Evolutionary conservation across 805 yeast genomes (phyloP), one percentile per base, ranked within the genome.

Genomic region (Hanseniaspora opuntiae): DNA sequence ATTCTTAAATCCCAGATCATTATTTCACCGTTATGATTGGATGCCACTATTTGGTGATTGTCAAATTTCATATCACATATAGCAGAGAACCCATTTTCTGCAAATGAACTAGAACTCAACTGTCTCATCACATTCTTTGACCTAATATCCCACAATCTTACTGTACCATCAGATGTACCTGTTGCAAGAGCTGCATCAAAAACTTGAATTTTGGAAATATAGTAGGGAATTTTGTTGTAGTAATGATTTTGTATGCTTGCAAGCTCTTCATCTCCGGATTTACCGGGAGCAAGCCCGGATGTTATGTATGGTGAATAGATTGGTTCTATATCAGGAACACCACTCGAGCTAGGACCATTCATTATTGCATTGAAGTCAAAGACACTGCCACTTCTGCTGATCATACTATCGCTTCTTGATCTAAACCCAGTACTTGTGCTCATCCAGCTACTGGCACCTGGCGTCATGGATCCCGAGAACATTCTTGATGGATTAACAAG

Each of bases 131-230:
- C 81, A 57, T 78, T 82, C 4, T 87, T 87, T 24, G 78, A 71
- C 60, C 93, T 72, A 56, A 84, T 65, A 66, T 84, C 93, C 89
- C 90, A 84, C 22, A 84, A 67, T 52, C 93, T 67, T 1, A 84
- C 86, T 7, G 79, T 64, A 1, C 90, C 90, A 64, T 84, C 90
- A 17, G 78, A 78, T 0, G 88, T 80, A 49, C 90, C 93, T 0
- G 87, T 78, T 0, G 90, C 90, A 58, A 84, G 67, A 0, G 89
- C 90, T 0, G 86, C 85, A 60, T 82, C 86, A 60, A 72, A 79
- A 55, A 84, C 79, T 63, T 84, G 89, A 35, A 84, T 62, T 0
- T 85, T 81, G 0, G 85, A 82, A 44, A 83, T 75, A 56, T 77
- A 75, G 3, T 78, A 77, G 30, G 56, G 54, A 10, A 32, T 6